These are phyloP conservation scores for Tylopilus rubrobrunneus DNA, from an alignment of 768 basidiomycete genomes.

Conservation along the genomic window DNA sequence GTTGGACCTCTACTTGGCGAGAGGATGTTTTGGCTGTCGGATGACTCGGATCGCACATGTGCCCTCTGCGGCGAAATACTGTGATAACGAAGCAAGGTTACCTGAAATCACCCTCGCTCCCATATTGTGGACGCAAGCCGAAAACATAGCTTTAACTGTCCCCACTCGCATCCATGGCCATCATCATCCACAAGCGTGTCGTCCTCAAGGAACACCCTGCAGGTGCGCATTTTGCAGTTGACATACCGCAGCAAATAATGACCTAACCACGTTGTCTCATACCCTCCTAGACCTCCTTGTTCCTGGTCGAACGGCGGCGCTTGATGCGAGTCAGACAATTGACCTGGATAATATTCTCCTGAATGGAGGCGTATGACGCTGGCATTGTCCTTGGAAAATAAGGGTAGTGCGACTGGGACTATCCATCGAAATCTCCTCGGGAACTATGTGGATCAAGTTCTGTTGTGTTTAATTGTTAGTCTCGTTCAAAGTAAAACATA, in stretches of 20 bases:
- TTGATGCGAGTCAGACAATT: conserved; percentile 44
- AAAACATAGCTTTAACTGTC: too few relatives aligned
- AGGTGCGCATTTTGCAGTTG: not conserved
- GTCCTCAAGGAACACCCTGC: conserved; percentile 32
- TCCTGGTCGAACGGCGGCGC: conserved; percentile 41
- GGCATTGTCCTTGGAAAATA: conserved; percentile 8
- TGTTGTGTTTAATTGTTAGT: too few relatives aligned
- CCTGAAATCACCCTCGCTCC: too few relatives aligned
- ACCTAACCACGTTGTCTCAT: too few relatives aligned
- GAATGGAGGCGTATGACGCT: conserved; percentile 44
- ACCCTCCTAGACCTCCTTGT: not conserved
- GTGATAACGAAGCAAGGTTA: not conserved
- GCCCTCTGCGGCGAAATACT: not conserved
- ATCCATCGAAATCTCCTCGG: too few relatives aligned
- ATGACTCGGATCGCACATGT: too few relatives aligned
- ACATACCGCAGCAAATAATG: too few relatives aligned
- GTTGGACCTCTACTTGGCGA: not conserved
- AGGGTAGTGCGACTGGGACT: too few relatives aligned
- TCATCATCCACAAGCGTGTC: conserved; percentile 32
- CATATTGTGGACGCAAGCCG: too few relatives aligned
- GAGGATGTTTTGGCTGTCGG: not conserved
- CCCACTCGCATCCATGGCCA: not conserved
- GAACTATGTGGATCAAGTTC: too few relatives aligned
- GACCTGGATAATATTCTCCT: conserved; percentile 45
- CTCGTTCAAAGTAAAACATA: too few relatives aligned